These are phyloP conservation scores for Dipodascopsis uninucleata DNA, from an alignment of 805 yeast genomes.

Conservation along the genomic window DNA sequence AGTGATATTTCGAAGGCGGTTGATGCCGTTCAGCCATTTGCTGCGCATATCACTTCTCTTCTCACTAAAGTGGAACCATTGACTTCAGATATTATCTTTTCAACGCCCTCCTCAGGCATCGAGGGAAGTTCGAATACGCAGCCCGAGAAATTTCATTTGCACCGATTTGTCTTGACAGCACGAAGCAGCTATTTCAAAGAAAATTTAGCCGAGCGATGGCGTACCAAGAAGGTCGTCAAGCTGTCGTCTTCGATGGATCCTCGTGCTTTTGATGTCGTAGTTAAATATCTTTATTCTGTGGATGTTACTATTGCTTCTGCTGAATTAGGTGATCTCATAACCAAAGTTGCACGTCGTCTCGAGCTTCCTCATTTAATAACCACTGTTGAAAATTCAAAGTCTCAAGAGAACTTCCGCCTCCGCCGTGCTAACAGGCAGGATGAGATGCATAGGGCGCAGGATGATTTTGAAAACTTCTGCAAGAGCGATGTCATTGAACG, in stretches of 20 bases:
- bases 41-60: constrained; percentile 59
- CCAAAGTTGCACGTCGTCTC: constrained; percentile 37
- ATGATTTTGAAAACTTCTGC: constrained; percentile 32
- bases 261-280: constrained; percentile 31
- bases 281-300: constrained; percentile 40
- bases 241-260: constrained; percentile 30
- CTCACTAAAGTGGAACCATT: constrained; percentile 29
- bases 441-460: constrained; percentile 35
- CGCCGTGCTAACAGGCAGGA: constrained; percentile 37
- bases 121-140: neutral
- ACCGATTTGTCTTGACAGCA: constrained; percentile 32
- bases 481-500: constrained; percentile 32
- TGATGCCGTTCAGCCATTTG: constrained; percentile 67
- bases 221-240: constrained; percentile 23
- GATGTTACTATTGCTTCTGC: constrained; percentile 40
- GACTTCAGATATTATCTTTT: constrained; percentile 33
- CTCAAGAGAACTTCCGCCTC: constrained; percentile 33
- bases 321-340: constrained; percentile 29
- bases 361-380: constrained; percentile 40
- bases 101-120: neutral
- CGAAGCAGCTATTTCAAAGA: constrained; percentile 35
- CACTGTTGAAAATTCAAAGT: constrained; percentile 36
- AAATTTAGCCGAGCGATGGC: constrained; percentile 33
- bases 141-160: constrained; percentile 23
- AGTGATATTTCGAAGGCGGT: constrained; percentile 63